Evolutionary conservation across 2,329 filamentous ascomycete genomes (phyloP).

Genomic region (Didymella sp.): DNA sequence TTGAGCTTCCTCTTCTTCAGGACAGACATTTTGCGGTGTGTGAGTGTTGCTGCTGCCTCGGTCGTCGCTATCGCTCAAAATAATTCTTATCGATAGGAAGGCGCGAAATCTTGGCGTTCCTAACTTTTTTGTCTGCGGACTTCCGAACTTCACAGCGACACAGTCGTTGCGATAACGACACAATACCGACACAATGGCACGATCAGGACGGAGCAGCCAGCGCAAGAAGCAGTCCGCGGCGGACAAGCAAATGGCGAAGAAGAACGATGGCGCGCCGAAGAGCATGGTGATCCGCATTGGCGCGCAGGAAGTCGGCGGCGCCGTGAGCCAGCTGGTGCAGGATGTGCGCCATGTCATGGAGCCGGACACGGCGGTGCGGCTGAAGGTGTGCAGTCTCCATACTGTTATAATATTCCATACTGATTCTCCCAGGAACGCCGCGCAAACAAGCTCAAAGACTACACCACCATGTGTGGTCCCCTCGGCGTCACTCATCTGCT

Average conservation of each 20-base stretch:
- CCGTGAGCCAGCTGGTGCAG: conserved; percentile 86
- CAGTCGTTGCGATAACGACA: conserved; percentile 1
- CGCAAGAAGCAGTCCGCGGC: conserved; percentile 45
- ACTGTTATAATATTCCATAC: not conserved
- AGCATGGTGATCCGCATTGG: conserved; percentile 99
- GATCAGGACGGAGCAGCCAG: conserved; percentile 35
- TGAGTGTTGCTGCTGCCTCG: conserved; percentile 7
- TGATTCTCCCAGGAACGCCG: conserved; percentile 68
- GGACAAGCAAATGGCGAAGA: conserved; percentile 56
- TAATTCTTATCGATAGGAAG: conserved; percentile 18
- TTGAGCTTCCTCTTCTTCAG: conserved; percentile 55
- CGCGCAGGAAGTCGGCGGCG: conserved; percentile 89
- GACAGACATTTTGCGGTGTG: conserved; percentile 45
- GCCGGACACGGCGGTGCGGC: conserved; percentile 84
- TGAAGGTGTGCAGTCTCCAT: conserved; percentile 64
- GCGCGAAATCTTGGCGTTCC: conserved; percentile 22
- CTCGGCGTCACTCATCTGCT: conserved; percentile 91
- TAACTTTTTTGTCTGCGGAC: conserved; percentile 15
- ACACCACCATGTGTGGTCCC: conserved; percentile 92
- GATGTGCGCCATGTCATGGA: conserved; percentile 96
- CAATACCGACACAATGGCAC: conserved; percentile 33
- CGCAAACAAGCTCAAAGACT: conserved; percentile 88
- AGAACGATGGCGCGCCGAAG: conserved; percentile 76
- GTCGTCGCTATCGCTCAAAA: not conserved
- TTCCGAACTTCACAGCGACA: conserved; percentile 5